These are phyloP conservation scores for Fomitopsis betulina DNA, from an alignment of 1,284 basidiomycete genomes.

Conservation along the genomic window DNA sequence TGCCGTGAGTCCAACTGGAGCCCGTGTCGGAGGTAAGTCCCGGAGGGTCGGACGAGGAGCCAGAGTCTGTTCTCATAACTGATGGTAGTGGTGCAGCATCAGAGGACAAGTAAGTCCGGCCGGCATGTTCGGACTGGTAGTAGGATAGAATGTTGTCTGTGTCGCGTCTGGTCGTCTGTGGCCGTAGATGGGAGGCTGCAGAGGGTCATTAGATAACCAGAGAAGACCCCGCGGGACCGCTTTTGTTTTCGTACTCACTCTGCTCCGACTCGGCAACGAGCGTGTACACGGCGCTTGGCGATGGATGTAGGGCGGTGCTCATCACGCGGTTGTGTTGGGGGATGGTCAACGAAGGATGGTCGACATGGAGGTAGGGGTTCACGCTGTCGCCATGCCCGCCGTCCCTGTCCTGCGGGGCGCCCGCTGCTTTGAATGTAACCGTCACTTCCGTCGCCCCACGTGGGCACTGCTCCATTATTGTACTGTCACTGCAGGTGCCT, in stretches of 20 bases:
- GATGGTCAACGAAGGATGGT: background rate
- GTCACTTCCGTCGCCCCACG: background rate
- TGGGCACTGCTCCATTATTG: background rate
- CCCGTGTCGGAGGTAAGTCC: background rate
- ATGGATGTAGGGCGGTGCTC: background rate
- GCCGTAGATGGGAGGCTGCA: constrained; percentile 18
- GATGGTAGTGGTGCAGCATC: constrained; percentile 10
- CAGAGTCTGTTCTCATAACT: constrained; percentile 12
- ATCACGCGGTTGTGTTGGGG: background rate
- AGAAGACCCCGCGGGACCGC: background rate
- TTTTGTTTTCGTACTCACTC: background rate
- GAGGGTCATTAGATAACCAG: background rate
- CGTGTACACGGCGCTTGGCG: background rate
- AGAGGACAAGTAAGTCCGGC: constrained; percentile 19
- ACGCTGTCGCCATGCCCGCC: background rate
- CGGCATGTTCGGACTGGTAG: constrained; percentile 30
- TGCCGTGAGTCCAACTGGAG: constrained; percentile 8
- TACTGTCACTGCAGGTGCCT: too few relatives aligned
- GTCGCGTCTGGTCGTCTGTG: constrained; percentile 23
- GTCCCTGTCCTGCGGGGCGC: background rate
- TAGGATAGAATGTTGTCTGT: constrained; percentile 31
- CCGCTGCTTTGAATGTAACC: background rate
- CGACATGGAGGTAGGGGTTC: background rate
- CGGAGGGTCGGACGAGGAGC: constrained; percentile 37
- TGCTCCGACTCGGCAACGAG: background rate